A percentile compares a stretch with the other conserved stretches of the same genome.
Conservation (phyloP, 2,329 filamentous ascomycete genomes). For the Cryphonectria parasitica region DNA sequence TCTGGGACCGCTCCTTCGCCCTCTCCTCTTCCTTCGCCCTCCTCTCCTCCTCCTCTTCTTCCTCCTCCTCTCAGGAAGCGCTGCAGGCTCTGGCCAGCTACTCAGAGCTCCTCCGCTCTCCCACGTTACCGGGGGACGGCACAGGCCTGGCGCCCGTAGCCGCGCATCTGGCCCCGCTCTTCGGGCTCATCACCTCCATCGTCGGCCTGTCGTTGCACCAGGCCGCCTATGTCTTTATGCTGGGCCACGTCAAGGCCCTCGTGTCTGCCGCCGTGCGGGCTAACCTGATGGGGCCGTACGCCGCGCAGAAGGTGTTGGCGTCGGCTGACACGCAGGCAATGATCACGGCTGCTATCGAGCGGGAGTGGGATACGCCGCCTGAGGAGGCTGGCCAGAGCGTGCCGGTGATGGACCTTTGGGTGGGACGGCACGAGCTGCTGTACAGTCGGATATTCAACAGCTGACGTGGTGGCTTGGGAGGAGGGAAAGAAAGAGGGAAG, state of each 20-base stretch:
- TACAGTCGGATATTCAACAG: slow-evolving; percentile 90
- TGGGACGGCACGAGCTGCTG: slow-evolving; percentile 79
- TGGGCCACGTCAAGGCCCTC: slow-evolving; percentile 76
- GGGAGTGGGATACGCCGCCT: slow-evolving; percentile 61
- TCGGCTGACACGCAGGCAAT: slow-evolving; percentile 59
- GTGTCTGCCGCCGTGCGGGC: slow-evolving; percentile 77
- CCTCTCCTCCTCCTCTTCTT: slow-evolving; percentile 10
- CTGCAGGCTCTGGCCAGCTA: slow-evolving; percentile 27
- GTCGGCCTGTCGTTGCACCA: slow-evolving; percentile 64
- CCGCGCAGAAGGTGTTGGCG: slow-evolving; percentile 75
- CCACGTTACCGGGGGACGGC: slow-evolving; percentile 16
- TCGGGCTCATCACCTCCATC: slow-evolving; percentile 67
- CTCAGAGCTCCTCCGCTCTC: slow-evolving; percentile 18
- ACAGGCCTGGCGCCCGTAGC: slow-evolving; percentile 48
- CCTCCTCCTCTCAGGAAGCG: slow-evolving; percentile 4
- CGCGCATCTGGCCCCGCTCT: slow-evolving; percentile 73
- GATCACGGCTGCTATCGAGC: slow-evolving; percentile 61
- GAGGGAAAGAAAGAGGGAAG: background rate
- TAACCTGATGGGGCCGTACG: slow-evolving; percentile 79
- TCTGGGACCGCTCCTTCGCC: slow-evolving; percentile 76
- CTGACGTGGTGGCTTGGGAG: slow-evolving; percentile 42
- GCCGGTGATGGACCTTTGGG: slow-evolving; percentile 80
- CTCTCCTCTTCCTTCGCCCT: slow-evolving; percentile 36
- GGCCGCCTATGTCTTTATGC: slow-evolving; percentile 74
- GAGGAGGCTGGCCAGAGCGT: slow-evolving; percentile 75